Evolutionary conservation across 805 yeast species (phyloP).

Genomic region (Millerozyma acaciae): DNA sequence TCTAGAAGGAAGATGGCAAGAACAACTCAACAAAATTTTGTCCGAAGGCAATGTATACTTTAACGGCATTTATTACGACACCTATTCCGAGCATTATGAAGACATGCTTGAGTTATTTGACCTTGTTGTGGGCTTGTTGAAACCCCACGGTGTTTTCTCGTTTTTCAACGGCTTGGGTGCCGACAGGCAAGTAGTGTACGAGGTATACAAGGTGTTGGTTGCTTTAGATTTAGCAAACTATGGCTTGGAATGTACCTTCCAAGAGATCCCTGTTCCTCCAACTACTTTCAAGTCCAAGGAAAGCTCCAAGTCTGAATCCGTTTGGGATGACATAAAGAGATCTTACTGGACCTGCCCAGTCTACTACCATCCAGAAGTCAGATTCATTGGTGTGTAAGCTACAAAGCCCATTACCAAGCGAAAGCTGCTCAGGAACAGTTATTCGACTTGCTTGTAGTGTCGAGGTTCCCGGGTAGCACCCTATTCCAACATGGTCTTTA

Average conservation of each 20-base stretch:
- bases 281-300: constrained; percentile 21
- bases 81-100: constrained; percentile 85
- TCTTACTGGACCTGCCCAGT: constrained; percentile 68
- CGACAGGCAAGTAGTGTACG: constrained; percentile 40
- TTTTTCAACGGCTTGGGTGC: constrained; percentile 79
- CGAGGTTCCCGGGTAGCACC: too few relatives aligned
- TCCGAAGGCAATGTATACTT: constrained; percentile 64
- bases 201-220: constrained; percentile 81
- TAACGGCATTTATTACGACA: constrained; percentile 91
- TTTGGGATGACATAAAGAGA: constrained; percentile 60
- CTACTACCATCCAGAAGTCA: constrained; percentile 63
- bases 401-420: too few relatives aligned
- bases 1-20: constrained; percentile 93
- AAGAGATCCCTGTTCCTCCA: constrained; percentile 45
- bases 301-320: constrained; percentile 22
- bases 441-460: too few relatives aligned
- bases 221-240: constrained; percentile 74
- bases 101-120: constrained; percentile 89
- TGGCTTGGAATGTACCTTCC: constrained; percentile 66
- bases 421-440: too few relatives aligned
- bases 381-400: constrained; percentile 34
- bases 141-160: constrained; percentile 80
- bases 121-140: constrained; percentile 71
- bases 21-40: constrained; percentile 61
- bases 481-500: too few relatives aligned